Evolutionary conservation across 1,284 basidiomycete genomes (phyloP).

Genomic region (Leccinum subatratum): DNA sequence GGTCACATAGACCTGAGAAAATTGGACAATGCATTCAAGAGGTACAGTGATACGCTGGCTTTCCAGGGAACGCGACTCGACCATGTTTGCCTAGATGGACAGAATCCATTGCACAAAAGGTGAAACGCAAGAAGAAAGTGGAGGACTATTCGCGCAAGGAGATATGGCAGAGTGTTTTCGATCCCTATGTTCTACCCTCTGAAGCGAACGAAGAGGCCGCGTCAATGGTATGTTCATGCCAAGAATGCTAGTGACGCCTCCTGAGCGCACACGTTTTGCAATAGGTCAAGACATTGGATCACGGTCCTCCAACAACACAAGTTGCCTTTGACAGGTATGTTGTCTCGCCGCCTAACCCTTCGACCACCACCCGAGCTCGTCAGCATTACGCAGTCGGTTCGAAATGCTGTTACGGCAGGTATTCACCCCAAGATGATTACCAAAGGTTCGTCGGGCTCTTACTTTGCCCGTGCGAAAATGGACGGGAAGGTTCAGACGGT

Average conservation of each 20-base stretch:
- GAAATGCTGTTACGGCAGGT: slow-evolving; percentile 65
- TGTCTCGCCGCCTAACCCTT: background rate
- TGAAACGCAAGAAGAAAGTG: slow-evolving; percentile 76
- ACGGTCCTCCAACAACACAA: slow-evolving; percentile 68
- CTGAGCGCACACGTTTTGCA: slow-evolving; percentile 1
- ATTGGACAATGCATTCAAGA: slow-evolving; percentile 76
- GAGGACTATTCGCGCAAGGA: slow-evolving; percentile 60
- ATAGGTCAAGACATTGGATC: slow-evolving; percentile 73
- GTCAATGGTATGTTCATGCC: slow-evolving; percentile 20
- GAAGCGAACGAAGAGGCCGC: slow-evolving; percentile 26
- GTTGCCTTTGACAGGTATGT: slow-evolving; percentile 65
- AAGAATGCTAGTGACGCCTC: slow-evolving; percentile 2
- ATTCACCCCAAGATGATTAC: slow-evolving; percentile 85
- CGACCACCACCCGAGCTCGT: slow-evolving; percentile 9
- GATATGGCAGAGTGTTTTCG: slow-evolving; percentile 77
- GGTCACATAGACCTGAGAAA: slow-evolving; percentile 72
- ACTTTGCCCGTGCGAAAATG: slow-evolving; percentile 75
- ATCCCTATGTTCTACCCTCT: slow-evolving; percentile 38
- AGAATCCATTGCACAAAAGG: slow-evolving; percentile 76
- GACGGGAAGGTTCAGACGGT: slow-evolving; percentile 72
- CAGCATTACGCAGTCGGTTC: slow-evolving; percentile 64
- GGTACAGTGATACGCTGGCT: slow-evolving; percentile 36
- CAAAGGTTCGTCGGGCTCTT: slow-evolving; percentile 82
- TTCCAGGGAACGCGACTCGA: slow-evolving; percentile 6
- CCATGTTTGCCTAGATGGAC: slow-evolving; percentile 57